Conservation (phyloP, 352 stramenopile species). For the Pythium graminicola region DNA sequence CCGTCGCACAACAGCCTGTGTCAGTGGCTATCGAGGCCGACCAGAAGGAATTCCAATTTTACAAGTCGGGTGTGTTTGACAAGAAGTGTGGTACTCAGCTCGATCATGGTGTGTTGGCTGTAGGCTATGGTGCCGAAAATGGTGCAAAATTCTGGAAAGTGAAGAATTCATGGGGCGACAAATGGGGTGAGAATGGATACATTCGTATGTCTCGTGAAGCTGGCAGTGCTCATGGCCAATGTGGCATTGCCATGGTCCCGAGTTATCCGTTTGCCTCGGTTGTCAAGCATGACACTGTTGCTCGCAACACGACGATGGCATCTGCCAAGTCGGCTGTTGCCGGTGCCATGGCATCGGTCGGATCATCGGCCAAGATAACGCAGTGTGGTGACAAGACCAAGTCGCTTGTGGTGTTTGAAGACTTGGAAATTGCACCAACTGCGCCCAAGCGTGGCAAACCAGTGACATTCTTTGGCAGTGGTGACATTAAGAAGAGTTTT, state of each 20-base stretch:
- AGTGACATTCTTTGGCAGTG: constrained; percentile 63
- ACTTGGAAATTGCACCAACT: constrained; percentile 56
- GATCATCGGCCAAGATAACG: constrained; percentile 68
- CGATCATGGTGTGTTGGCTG: constrained; percentile 92
- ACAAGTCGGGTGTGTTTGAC: constrained; percentile 61
- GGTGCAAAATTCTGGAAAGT: constrained; percentile 92
- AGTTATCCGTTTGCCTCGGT: constrained; percentile 56
- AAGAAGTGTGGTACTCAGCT: constrained; percentile 45
- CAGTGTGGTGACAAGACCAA: constrained; percentile 69
- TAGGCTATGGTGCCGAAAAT: constrained; percentile 89
- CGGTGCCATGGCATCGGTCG: constrained; percentile 28
- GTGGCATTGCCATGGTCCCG: constrained; percentile 88
- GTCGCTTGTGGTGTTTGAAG: constrained; percentile 55
- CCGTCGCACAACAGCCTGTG: constrained; percentile 74
- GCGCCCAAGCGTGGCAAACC: constrained; percentile 71
- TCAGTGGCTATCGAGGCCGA: constrained; percentile 86
- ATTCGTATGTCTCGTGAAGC: constrained; percentile 56
- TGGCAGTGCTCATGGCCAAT: constrained; percentile 87
- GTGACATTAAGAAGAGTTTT: constrained; percentile 63
- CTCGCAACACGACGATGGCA: constrained; percentile 20
- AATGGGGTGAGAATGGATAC: constrained; percentile 88
- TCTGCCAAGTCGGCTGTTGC: background rate
- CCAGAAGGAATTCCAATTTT: constrained; percentile 72
- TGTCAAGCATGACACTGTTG: constrained; percentile 23
- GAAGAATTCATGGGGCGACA: constrained; percentile 90